Evolutionary conservation across 176 grass and related monocot genomes (phyloP).

Genomic region (Tuctoria greenei): DNA sequence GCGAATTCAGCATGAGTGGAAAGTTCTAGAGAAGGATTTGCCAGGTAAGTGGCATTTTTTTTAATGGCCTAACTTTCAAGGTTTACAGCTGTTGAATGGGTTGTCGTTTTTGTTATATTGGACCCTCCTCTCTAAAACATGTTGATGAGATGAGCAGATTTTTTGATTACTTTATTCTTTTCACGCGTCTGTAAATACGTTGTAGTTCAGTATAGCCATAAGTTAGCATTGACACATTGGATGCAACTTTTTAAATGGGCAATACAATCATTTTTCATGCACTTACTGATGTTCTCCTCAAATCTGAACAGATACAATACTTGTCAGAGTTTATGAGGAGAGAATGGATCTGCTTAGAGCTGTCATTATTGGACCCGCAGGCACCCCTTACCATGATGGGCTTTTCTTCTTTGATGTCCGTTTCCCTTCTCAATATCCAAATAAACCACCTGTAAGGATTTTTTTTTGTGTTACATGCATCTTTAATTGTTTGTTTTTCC

Average conservation of each 20-base stretch:
- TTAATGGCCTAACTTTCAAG: slow-evolving; percentile 1
- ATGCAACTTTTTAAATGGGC: background rate
- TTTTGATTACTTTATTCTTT: no score
- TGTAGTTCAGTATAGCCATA: slow-evolving; percentile 14
- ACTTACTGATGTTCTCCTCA: slow-evolving; percentile 21
- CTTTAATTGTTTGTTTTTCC: slow-evolving; percentile 11
- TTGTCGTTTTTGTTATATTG: background rate
- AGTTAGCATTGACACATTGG: background rate
- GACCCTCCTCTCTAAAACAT: background rate
- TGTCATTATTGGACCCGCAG: slow-evolving; percentile 70
- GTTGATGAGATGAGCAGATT: background rate
- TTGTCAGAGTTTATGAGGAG: slow-evolving; percentile 79
- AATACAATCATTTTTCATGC: background rate
- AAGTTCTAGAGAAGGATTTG: slow-evolving; percentile 76
- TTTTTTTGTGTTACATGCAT: slow-evolving; percentile 21
- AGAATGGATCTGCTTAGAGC: slow-evolving; percentile 89
- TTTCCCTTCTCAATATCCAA: slow-evolving; percentile 74
- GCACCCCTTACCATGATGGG: slow-evolving; percentile 85
- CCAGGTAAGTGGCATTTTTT: slow-evolving; percentile 44
- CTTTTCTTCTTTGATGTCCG: slow-evolving; percentile 82
- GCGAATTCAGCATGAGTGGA: slow-evolving; percentile 83
- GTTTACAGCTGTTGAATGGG: slow-evolving; percentile 10
- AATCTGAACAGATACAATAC: slow-evolving; percentile 67
- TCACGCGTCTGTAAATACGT: no score
- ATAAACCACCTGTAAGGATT: slow-evolving; percentile 62